These are phyloP conservation scores for Alternaria ventricosa DNA, from an alignment of 2,329 filamentous ascomycete genomes.

Conservation along the genomic window DNA sequence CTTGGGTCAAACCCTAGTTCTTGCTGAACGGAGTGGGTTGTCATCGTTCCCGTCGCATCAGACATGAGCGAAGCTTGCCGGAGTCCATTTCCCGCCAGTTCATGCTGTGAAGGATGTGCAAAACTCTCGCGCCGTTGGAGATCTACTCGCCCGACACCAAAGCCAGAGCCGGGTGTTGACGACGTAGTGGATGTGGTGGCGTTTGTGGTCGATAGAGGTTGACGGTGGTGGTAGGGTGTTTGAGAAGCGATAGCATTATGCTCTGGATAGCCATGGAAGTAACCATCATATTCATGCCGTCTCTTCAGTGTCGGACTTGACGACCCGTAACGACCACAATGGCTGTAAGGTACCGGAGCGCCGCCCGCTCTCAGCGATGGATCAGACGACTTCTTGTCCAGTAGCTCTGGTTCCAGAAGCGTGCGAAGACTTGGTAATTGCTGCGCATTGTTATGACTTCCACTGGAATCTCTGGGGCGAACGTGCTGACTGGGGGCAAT, in stretches of 20 bases:
- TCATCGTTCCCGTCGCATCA: conserved; percentile 23
- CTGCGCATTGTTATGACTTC: conserved; percentile 38
- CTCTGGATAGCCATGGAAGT: conserved; percentile 35
- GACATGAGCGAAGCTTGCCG: conserved; percentile 35
- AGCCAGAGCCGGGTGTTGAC: conserved; percentile 31
- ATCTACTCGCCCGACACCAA: conserved; percentile 27
- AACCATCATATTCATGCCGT: conserved; percentile 43
- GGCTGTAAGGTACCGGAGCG: conserved; percentile 24
- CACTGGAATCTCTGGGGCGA: conserved; percentile 33
- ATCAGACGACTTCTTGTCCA: conserved; percentile 42
- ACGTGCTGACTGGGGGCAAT: conserved; percentile 31
- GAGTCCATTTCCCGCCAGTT: conserved; percentile 25
- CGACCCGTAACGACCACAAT: conserved; percentile 37
- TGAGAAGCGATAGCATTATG: conserved; percentile 38
- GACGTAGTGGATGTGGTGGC: conserved; percentile 33
- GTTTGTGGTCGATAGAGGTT: conserved; percentile 22
- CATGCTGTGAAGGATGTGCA: conserved; percentile 29
- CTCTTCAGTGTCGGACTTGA: conserved; percentile 46
- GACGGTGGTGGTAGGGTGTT: conserved; percentile 37
- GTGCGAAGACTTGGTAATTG: conserved; percentile 48
- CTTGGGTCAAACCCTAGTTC: conserved; percentile 37
- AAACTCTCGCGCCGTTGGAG: conserved; percentile 32
- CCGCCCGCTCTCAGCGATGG: conserved; percentile 28
- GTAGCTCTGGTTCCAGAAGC: conserved; percentile 45
- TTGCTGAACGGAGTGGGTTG: conserved; percentile 31